Evolutionary conservation across 768 basidiomycete species (phyloP).

Genomic region (Macrocybe gigantea): DNA sequence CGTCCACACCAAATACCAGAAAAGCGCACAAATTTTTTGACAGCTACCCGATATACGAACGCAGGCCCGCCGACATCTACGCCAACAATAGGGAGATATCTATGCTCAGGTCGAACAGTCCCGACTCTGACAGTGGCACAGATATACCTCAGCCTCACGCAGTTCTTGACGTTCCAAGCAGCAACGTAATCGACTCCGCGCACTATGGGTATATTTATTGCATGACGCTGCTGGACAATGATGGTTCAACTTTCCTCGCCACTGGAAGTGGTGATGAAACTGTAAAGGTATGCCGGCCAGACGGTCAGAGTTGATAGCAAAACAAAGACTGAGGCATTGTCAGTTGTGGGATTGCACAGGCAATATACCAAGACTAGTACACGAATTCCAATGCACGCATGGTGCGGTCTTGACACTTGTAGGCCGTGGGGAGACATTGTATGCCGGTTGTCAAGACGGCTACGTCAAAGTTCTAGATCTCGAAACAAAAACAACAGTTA

Average conservation of each 20-base stretch:
- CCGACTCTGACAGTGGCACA: conserved; percentile 25
- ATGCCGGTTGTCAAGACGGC: conserved; percentile 92
- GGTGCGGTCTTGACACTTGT: conserved; percentile 84
- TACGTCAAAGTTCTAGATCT: conserved; percentile 88
- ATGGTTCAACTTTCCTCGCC: conserved; percentile 43
- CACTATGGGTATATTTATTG: conserved; percentile 96
- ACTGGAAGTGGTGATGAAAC: conserved; percentile 91
- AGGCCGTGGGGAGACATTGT: conserved; percentile 72
- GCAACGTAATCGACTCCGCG: conserved; percentile 79
- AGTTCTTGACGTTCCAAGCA: conserved; percentile 51
- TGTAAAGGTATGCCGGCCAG: conserved; percentile 55
- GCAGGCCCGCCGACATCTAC: conserved; percentile 60
- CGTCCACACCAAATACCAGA: conserved; percentile 29
- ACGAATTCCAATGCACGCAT: conserved; percentile 65
- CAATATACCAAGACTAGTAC: conserved; percentile 39
- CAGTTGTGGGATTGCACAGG: conserved; percentile 65
- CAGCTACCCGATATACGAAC: conserved; percentile 72
- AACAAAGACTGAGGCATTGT: neutral
- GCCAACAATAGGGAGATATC: conserved; percentile 44
- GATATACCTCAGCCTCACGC: conserved; percentile 25
- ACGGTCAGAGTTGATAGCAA: neutral
- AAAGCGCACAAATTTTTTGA: conserved; percentile 90
- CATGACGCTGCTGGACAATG: conserved; percentile 39
- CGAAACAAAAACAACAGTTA: conserved; percentile 80
- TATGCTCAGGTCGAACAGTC: conserved; percentile 21